phyloP scores from a whole-genome alignment of 768 basidiomycete species.

The Exsudoporus frostii region DNA sequence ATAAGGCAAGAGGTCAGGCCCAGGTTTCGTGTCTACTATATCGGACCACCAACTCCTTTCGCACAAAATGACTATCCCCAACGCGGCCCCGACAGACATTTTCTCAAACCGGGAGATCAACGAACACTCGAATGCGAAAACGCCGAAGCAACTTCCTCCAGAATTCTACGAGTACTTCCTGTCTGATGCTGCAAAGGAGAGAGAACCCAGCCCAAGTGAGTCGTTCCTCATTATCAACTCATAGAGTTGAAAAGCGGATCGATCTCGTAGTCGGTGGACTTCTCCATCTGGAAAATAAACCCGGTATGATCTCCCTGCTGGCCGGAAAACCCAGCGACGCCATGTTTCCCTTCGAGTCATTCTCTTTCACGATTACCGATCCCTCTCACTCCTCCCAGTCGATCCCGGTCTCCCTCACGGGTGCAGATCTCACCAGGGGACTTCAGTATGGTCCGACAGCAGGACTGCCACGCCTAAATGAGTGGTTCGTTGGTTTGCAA shows the following conservation, averaged over 20 bases:
- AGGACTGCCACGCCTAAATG: constrained; percentile 59
- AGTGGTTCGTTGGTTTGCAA: constrained; percentile 75
- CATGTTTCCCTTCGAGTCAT: constrained; percentile 88
- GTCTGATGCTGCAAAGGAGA: constrained; percentile 57
- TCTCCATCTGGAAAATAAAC: constrained; percentile 73
- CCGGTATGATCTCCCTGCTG: constrained; percentile 76
- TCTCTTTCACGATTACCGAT: constrained; percentile 62
- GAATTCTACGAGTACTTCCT: constrained; percentile 59
- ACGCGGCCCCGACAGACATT: neutral
- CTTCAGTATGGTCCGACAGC: constrained; percentile 78
- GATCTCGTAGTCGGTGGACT: constrained; percentile 55
- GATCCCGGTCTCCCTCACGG: constrained; percentile 51
- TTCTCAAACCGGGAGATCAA: neutral
- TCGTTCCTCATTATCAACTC: neutral
- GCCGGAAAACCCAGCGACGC: constrained; percentile 89
- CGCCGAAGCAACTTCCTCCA: constrained; percentile 38
- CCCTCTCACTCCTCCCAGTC: constrained; percentile 45
- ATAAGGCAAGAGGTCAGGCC: neutral
- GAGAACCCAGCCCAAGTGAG: constrained; percentile 64
- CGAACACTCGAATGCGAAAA: neutral
- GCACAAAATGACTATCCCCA: constrained; percentile 7
- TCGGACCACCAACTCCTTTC: neutral
- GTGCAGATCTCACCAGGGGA: constrained; percentile 56
- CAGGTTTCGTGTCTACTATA: neutral
- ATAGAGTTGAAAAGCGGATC: neutral